A percentile compares a stretch with the other conserved stretches of the same genome.
These are phyloP conservation scores for Musa itinerans DNA, from an alignment of 176 grass and related monocot genomes.

Conservation along the genomic window DNA sequence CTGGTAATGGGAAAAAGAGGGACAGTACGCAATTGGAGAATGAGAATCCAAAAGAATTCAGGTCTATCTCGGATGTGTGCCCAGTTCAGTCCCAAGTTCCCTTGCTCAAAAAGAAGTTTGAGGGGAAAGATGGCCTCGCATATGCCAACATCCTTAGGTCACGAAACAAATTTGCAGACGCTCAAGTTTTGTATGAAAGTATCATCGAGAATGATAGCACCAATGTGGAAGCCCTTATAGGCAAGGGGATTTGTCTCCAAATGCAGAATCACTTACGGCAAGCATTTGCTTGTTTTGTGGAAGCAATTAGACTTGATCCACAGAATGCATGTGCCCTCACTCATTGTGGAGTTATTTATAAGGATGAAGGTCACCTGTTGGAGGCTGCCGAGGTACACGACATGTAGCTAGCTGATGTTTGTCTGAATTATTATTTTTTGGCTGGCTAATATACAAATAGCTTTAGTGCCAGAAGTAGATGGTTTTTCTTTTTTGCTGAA, in stretches of 20 bases:
- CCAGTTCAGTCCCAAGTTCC: slow-evolving; percentile 4
- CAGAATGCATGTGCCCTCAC: slow-evolving; percentile 76
- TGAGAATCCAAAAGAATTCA: slow-evolving; percentile 1
- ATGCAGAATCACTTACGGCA: slow-evolving; percentile 50
- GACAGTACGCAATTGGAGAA: slow-evolving; percentile 7
- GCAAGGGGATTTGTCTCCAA: slow-evolving; percentile 88
- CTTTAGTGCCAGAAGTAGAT: not conserved
- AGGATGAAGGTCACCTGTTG: slow-evolving; percentile 85
- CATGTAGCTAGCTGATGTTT: not conserved
- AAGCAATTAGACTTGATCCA: slow-evolving; percentile 59
- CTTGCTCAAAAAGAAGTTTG: slow-evolving; percentile 14
- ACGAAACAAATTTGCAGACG: slow-evolving; percentile 78
- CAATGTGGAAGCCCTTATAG: slow-evolving; percentile 86
- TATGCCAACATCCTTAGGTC: slow-evolving; percentile 86
- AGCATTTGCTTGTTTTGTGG: slow-evolving; percentile 60
- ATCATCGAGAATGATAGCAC: slow-evolving; percentile 46
- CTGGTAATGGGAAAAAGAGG: slow-evolving; percentile 7
- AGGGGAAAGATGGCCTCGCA: slow-evolving; percentile 37
- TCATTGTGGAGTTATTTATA: slow-evolving; percentile 88
- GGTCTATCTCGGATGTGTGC: not conserved
- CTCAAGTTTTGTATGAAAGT: slow-evolving; percentile 53
- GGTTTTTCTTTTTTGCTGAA: not conserved
- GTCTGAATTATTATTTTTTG: not conserved
- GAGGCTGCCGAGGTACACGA: slow-evolving; percentile 81
- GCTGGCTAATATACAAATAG: not conserved